These are phyloP conservation scores for Odontarrhena argentea DNA, from an alignment of 345 rosid species.

Conservation along the genomic window DNA sequence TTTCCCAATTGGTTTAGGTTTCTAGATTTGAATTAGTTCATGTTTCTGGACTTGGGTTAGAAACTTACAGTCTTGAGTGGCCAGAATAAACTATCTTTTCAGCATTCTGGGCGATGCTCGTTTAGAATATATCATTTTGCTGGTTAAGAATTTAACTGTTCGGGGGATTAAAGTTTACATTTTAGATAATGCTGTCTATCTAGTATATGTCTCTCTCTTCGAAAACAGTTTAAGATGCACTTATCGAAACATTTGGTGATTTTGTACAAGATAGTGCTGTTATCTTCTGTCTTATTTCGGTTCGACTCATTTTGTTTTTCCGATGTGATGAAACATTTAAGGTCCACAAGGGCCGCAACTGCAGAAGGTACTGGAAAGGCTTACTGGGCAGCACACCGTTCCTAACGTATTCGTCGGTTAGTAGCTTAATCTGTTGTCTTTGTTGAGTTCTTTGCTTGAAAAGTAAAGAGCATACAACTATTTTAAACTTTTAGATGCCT, in stretches of 20 bases:
- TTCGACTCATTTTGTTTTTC: not conserved
- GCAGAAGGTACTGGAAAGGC: conserved; percentile 80
- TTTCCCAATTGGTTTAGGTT: not conserved
- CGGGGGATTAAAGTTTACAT: too few relatives aligned
- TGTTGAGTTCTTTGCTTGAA: not conserved
- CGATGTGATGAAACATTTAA: conserved; percentile 22
- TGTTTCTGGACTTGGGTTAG: not conserved
- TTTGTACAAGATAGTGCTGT: not conserved
- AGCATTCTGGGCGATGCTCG: too few relatives aligned
- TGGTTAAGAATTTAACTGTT: too few relatives aligned
- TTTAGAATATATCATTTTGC: too few relatives aligned
- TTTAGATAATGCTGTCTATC: too few relatives aligned
- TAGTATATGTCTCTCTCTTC: not conserved
- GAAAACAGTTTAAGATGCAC: conserved; percentile 9
- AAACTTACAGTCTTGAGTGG: not conserved
- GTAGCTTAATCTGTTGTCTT: conserved; percentile 12
- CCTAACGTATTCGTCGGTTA: conserved; percentile 94
- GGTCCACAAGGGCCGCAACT: conserved; percentile 94
- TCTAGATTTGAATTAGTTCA: not conserved
- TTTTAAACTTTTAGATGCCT: conserved; percentile 5
- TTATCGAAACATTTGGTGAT: not conserved
- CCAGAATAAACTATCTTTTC: too few relatives aligned
- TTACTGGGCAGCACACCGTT: conserved; percentile 91
- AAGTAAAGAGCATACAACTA: conserved; percentile 3
- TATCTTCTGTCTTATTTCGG: conserved; percentile 6